Evolutionary conservation across 2,329 filamentous ascomycete genomes (phyloP).

Genomic region (Ophiostoma sp.): DNA sequence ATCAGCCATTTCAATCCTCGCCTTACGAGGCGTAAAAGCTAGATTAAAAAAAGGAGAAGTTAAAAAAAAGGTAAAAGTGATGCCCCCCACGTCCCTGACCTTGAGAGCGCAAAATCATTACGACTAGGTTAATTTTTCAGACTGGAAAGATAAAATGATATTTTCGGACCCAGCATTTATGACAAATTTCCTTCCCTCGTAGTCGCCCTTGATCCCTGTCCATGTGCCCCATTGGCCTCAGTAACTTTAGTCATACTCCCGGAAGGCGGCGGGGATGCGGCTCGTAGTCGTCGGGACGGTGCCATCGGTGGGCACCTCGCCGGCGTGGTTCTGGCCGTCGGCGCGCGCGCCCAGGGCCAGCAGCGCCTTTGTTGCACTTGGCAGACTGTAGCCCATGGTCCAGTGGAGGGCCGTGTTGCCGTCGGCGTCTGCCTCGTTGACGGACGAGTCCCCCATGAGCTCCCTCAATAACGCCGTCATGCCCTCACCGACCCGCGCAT

Average conservation of each 20-base stretch:
- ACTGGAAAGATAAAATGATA: no score
- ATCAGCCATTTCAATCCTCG: no score
- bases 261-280: not conserved
- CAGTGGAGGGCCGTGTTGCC: conserved; percentile 4
- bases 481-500: not conserved
- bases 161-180: no score
- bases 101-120: no score
- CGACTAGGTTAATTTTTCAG: no score
- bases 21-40: no score
- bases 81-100: no score
- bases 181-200: no score
- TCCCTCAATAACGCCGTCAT: not conserved
- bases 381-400: not conserved
- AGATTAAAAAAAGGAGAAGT: no score
- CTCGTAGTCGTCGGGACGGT: not conserved
- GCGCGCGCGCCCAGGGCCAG: not conserved
- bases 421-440: not conserved
- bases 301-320: not conserved
- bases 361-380: not conserved
- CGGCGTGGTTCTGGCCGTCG: not conserved
- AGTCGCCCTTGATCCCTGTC: no score
- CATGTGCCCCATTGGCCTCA: not conserved
- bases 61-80: no score
- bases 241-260: not conserved
- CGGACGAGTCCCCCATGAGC: not conserved